Conservation (phyloP, 1,284 basidiomycete species). For the Puccinia polysora region DNA sequence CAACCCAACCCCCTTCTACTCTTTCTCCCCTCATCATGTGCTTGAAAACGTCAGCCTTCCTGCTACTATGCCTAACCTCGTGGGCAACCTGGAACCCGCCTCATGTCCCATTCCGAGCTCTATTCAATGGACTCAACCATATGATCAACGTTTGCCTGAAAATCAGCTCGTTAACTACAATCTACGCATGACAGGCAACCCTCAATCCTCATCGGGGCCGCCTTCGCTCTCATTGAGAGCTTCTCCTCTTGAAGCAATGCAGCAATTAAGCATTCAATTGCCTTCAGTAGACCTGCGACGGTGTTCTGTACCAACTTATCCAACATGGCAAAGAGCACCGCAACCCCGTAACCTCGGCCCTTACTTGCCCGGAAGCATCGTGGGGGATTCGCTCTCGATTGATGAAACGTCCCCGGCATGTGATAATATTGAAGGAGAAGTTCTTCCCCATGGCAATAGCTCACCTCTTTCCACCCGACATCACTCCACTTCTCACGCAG, state of each 20-base stretch:
- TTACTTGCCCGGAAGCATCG: background rate
- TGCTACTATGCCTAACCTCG: background rate
- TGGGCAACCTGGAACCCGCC: background rate
- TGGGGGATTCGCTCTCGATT: background rate
- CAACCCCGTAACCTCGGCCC: background rate
- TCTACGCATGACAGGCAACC: background rate
- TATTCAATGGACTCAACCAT: constrained; percentile 8
- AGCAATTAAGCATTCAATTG: background rate
- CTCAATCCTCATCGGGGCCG: background rate
- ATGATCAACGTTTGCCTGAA: constrained; percentile 4
- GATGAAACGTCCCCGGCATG: background rate
- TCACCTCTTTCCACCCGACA: background rate
- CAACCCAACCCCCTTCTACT: constrained; percentile 14
- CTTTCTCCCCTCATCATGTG: constrained; percentile 3
- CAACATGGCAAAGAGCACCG: constrained; percentile 34
- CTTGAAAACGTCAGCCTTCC: background rate
- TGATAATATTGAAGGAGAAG: constrained; percentile 19
- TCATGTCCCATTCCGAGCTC: background rate
- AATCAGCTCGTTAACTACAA: background rate
- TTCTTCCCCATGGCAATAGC: background rate
- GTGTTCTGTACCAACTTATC: constrained; percentile 36
- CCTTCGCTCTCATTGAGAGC: background rate
- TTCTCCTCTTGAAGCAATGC: background rate
- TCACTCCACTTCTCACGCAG: background rate
- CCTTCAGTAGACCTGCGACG: constrained; percentile 27